phyloP scores from a whole-genome alignment of 2,329 filamentous ascomycete genomes.

The Neurospora crassa region DNA sequence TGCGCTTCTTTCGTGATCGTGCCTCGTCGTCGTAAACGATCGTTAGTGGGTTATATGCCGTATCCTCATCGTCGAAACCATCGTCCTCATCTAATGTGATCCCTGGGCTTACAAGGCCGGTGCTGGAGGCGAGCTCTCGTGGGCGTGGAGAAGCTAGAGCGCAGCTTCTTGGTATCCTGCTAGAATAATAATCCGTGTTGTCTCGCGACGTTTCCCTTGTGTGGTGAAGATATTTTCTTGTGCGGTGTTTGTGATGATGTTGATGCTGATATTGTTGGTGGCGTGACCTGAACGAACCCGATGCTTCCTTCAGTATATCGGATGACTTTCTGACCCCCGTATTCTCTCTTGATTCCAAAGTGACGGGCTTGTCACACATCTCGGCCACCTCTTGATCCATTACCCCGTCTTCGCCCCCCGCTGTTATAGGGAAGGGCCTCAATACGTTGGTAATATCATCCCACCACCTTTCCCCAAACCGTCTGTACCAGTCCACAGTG shows the following conservation, averaged over 20 bases:
- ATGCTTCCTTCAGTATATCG: background rate
- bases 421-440: constrained; percentile 56
- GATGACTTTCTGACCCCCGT: background rate
- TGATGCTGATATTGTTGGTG: background rate
- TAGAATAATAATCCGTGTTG: background rate
- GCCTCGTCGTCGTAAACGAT: background rate
- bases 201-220: background rate
- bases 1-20: background rate
- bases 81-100: background rate
- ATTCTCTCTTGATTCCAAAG: background rate
- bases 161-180: background rate
- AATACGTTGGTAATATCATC: constrained; percentile 61
- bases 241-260: background rate
- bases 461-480: constrained; percentile 61
- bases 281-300: background rate
- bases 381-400: constrained; percentile 41
- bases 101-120: background rate
- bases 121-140: background rate
- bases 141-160: background rate
- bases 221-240: background rate
- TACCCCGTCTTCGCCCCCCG: constrained; percentile 42
- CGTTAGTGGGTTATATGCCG: background rate
- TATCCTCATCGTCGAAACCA: background rate
- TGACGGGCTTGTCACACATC: constrained; percentile 36
- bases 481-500: constrained; percentile 62